Base-by-base conservation (phyloP, 345 rosid genomes). In the Psidium guajava region DNA sequence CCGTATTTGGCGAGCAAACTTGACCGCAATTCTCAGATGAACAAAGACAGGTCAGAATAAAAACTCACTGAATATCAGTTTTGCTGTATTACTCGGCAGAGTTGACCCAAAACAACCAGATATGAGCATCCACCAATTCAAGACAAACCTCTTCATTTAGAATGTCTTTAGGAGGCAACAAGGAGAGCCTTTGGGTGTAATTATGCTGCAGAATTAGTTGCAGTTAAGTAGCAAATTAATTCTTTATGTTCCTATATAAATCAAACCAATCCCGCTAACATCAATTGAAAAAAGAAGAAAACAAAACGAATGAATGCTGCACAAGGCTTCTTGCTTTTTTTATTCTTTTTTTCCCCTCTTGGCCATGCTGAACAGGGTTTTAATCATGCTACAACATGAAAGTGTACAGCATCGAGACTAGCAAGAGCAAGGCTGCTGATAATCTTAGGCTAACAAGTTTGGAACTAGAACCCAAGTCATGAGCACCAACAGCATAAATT, bases 401-500 rank as follows among this genome's bases (percentile, higher is more conserved):
- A 84, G 51, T 89, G 83, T 88, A 86, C 86, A 93, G 83, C 86
- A 92, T 16, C 18, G 86, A 90, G 36, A 88, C 83, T 22, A 92
- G 59, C 81, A 89, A 69, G 0, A 74, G 89, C 88, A 91, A 89
- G 86, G 89, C 51, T 50, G 90, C 88, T 53, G 88, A 51, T 82
- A 85, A 24, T 82, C 85, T 86, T 21, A 88, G 87, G 3, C 27
- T 58, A 18, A 49, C 47, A 87, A 89, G 64, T 54, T 82, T 83
- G 56, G 93, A 86, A 86, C 89, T 92, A 2, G 92, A 87, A 57
- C 90, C 91, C 81, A 96, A 52, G 83, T 93, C 82, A 53, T 93
- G 90, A 54, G 95, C 91, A 15, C 92, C 90, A 0, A 96, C 91
- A 0, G 94, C 81, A 86, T 93, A 91, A 42, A 82, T 89, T 32